Base-by-base conservation (phyloP, 345 rosid genomes). In the Citrus trifoliata region DNA sequence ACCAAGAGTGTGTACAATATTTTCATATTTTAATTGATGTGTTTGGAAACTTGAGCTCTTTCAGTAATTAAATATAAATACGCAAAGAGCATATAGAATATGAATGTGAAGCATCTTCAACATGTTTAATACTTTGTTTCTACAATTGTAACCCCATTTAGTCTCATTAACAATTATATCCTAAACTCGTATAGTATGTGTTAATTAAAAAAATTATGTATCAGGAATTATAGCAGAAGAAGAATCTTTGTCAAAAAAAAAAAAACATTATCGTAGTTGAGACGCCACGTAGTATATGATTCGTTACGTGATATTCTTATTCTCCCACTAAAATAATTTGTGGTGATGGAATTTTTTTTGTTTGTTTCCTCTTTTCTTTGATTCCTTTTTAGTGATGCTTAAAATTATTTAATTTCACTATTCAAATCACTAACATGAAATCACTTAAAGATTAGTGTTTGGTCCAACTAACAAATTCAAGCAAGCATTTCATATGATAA, bases 181-280 rank as follows among this genome's bases (percentile, higher is more conserved):
- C 8, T 59, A 25, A 5, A 37, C 64, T 70, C 32, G 7, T 70
- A 51, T 32, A 7, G n/a, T 46, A 10, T 13, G 38, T 28, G 3
- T 22, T 19, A 5, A 38, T 25, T 63, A 58, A 24, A 21, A 64
- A 61, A 73, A 42, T 2, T 53, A 30, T 37, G 10, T 24, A 35
- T 30, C 53, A 25, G 28, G 35, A 21, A 76, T 74, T 24, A 58
- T 70, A 35, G 59, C 79, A 80, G 74, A 83, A 79, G 74, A 83
- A 79, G 88, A 86, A 87, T 86, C 89, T 80, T 75, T 86, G 85
- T 79, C 88, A 37, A 37, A 1, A 80, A 79, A 75, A 74, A 13
- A 72, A 80, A 78, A 72, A 74, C 66, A 81, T 77, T 60, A 78
- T 78, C 72, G 82, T 67, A 83, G 76, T 80, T 22, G 81, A 71